phyloP scores from a whole-genome alignment of 805 yeast genomes.

The Scheffersomyces spartinae region DNA sequence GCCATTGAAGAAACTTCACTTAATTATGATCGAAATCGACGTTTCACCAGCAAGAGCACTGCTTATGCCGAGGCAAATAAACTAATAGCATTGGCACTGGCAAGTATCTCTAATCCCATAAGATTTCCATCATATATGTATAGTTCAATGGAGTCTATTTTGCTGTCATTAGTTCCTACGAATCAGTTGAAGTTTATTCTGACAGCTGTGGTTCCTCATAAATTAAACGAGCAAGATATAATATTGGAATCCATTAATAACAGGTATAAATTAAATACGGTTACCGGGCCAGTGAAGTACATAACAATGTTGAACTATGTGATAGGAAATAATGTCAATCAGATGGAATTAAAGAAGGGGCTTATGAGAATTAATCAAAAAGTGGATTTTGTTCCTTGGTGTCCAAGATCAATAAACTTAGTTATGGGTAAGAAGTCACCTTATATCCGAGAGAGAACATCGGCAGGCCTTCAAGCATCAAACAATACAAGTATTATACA shows the following conservation, averaged over 20 bases:
- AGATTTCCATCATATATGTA: conserved; percentile 90
- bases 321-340: conserved; percentile 54
- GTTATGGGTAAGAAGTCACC: conserved; percentile 71
- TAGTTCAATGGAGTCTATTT: conserved; percentile 69
- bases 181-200: conserved; percentile 70
- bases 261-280: conserved; percentile 59
- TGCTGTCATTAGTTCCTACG: conserved; percentile 75
- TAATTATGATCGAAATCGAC: conserved; percentile 11
- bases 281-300: conserved; percentile 33
- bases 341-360: conserved; percentile 62
- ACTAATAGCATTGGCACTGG: conserved; percentile 73
- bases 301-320: conserved; percentile 58
- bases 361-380: conserved; percentile 51
- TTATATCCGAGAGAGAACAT: conserved; percentile 12
- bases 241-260: conserved; percentile 73
- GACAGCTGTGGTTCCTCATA: conserved; percentile 72
- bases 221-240: conserved; percentile 76
- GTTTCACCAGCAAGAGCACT: conserved; percentile 44
- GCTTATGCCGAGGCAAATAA: conserved; percentile 76
- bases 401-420: conserved; percentile 66
- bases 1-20: conserved; percentile 47
- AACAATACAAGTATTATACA: conserved; percentile 70
- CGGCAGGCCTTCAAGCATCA: conserved; percentile 65
- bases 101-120: conserved; percentile 76
- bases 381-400: conserved; percentile 76